Evolutionary conservation across 352 stramenopile species (phyloP), one percentile per base, ranked within the genome.

Genomic region (Globisporangium spiculum): DNA sequence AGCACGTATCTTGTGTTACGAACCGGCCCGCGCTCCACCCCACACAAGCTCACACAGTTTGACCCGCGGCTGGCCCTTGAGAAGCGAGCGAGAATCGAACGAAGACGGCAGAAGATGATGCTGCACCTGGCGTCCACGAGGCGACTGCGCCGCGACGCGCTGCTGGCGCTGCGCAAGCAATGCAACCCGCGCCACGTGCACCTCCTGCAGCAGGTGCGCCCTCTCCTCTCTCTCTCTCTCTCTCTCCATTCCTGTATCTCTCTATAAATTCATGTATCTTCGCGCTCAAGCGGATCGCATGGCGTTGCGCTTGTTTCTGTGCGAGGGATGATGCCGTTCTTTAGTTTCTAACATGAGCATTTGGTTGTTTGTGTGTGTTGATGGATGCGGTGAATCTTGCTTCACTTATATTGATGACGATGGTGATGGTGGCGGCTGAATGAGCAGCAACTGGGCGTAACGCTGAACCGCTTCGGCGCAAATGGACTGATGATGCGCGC

Each of bases 171-270:
- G 70, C 79, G 78, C 65, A 84, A 91, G 54, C 79, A 85, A 61
- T 78, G 60, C 58, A 76, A 75, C 22, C 65, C 78, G 44, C 84
- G 83, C n/a, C 83, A 83, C 63, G 73, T 93, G 65, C 85, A 95
- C 34, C 71, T 88, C 36, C 62, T 95, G 70, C 82, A 91, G 56
- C 84, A 93, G 82, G 87, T 95, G 36, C 64, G 72, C 32, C 30
- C 41, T 22, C 3, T 18, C 24, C 18, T 10, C 38, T 20, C 60
- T 41, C 22, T 32, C 26, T 20, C 26, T 55, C 1, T 30, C 27
- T 32, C 27, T 65, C 26, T 56, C 5, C 16, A 1, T 63, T 24
- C 27, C 8, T 34, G 4, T 16, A 60, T 38, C 24, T 41, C 8
- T n/a, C 38, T 27, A 48, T n/a, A 18, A 8, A 20, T 48, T 16